Conservation (phyloP, 352 stramenopile genomes). For the Pseudoperonospora humuli region DNA sequence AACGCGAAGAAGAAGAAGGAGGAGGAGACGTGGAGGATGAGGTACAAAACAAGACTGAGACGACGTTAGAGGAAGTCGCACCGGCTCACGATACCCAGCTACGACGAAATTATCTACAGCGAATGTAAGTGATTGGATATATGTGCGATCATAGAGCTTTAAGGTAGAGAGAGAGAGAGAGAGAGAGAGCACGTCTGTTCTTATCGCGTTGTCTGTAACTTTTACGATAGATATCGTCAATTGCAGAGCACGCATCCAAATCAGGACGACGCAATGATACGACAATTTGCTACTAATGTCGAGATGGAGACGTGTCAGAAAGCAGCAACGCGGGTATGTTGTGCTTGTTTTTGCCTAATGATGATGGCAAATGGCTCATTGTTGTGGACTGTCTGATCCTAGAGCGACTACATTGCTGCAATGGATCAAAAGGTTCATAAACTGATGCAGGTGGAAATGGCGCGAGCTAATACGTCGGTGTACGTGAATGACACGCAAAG, state of each 20-base stretch:
- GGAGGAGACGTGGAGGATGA: background rate
- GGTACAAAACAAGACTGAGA: constrained; percentile 1
- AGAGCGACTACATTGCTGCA: constrained; percentile 46
- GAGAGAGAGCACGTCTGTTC: too few relatives aligned
- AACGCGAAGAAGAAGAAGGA: constrained; percentile 2
- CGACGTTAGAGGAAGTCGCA: constrained; percentile 1
- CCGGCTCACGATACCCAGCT: constrained; percentile 19
- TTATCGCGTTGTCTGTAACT: too few relatives aligned
- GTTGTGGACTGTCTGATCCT: constrained; percentile 6
- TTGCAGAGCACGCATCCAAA: constrained; percentile 48
- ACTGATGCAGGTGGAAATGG: constrained; percentile 45
- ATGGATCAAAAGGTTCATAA: constrained; percentile 61
- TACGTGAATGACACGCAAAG: constrained; percentile 8
- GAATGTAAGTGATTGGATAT: constrained; percentile 15
- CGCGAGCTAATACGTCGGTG: constrained; percentile 12
- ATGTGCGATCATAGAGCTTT: too few relatives aligned
- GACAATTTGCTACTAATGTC: constrained; percentile 50
- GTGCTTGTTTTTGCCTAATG: constrained; percentile 7
- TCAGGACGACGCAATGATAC: constrained; percentile 42
- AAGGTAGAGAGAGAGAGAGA: too few relatives aligned
- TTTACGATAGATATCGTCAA: constrained; percentile 61
- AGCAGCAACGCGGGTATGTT: constrained; percentile 27
- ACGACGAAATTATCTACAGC: constrained; percentile 22
- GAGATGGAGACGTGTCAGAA: constrained; percentile 65
- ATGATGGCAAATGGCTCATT: background rate